Evolutionary conservation across 2,329 filamentous ascomycete species (phyloP).

Genomic region (Epichloe sp.): DNA sequence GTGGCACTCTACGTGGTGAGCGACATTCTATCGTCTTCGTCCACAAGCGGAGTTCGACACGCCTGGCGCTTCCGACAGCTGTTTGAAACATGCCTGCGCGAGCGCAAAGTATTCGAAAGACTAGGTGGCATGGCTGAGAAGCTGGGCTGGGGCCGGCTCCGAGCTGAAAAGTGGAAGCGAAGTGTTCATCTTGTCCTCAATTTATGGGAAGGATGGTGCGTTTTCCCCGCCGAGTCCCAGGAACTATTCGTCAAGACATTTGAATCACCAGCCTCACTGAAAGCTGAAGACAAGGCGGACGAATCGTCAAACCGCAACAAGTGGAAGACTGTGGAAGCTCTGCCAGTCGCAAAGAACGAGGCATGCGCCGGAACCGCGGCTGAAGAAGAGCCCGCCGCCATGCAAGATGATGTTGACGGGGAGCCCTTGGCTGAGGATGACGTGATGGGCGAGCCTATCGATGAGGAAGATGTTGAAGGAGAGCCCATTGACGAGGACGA

Average conservation of each 20-base stretch:
- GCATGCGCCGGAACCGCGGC: constrained; percentile 7
- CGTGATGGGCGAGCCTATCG: constrained; percentile 29
- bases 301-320: constrained; percentile 23
- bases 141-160: constrained; percentile 65
- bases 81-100: constrained; percentile 59
- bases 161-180: constrained; percentile 74
- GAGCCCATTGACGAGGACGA: constrained; percentile 31
- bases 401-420: constrained; percentile 26
- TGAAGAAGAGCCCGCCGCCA: constrained; percentile 5
- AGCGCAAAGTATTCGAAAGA: constrained; percentile 57
- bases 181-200: constrained; percentile 56
- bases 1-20: constrained; percentile 66
- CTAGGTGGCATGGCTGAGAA: constrained; percentile 62
- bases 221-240: constrained; percentile 62
- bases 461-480: constrained; percentile 35
- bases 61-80: constrained; percentile 78
- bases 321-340: constrained; percentile 38
- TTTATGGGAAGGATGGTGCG: constrained; percentile 59
- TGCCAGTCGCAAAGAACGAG: constrained; percentile 4
- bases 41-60: constrained; percentile 64
- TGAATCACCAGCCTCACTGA: constrained; percentile 47
- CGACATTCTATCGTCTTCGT: constrained; percentile 68
- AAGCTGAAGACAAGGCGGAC: constrained; percentile 15
- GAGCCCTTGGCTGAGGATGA: constrained; percentile 30
- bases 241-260: constrained; percentile 59